Conservation (phyloP, 164 flowering plant species). For the Nymphaea thermarum region DNA sequence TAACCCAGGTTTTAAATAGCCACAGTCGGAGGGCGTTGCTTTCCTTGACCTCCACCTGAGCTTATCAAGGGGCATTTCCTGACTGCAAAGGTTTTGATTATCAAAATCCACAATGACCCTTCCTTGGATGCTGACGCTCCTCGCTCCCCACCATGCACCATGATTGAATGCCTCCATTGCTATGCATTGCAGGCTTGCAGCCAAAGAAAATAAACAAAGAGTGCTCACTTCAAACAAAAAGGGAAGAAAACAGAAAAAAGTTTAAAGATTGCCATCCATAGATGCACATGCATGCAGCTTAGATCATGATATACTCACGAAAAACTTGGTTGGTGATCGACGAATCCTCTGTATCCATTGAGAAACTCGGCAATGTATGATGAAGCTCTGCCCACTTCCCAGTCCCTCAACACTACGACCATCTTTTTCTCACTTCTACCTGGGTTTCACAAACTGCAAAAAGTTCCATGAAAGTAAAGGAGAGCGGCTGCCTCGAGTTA, state of each 20-base stretch:
- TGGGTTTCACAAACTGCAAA: not conserved
- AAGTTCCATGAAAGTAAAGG: not conserved
- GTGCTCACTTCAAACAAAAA: not conserved
- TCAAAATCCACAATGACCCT: constrained; percentile 21
- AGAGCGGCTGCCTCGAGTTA: not conserved
- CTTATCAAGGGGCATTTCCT: constrained; percentile 27
- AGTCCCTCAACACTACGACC: not conserved
- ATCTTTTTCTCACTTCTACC: not conserved
- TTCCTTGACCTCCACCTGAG: constrained; percentile 57
- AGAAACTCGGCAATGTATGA: not conserved
- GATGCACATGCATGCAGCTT: not conserved
- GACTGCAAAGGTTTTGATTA: constrained; percentile 18
- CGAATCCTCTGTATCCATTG: not conserved
- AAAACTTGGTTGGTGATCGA: not conserved
- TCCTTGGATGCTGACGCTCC: constrained; percentile 43
- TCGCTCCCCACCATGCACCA: constrained; percentile 54
- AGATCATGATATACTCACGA: not conserved
- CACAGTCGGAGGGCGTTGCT: constrained; percentile 62
- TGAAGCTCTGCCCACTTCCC: not conserved
- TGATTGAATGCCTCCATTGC: constrained; percentile 67
- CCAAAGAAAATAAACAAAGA: not conserved
- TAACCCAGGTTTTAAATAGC: constrained; percentile 58
- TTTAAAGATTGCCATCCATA: too few species aligned
- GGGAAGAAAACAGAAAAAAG: not conserved
- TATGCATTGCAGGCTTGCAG: constrained; percentile 17